Evolutionary conservation across 169 alveolate species (phyloP), one percentile per base, ranked within the genome.

Genomic region (Plasmodium fragile): DNA sequence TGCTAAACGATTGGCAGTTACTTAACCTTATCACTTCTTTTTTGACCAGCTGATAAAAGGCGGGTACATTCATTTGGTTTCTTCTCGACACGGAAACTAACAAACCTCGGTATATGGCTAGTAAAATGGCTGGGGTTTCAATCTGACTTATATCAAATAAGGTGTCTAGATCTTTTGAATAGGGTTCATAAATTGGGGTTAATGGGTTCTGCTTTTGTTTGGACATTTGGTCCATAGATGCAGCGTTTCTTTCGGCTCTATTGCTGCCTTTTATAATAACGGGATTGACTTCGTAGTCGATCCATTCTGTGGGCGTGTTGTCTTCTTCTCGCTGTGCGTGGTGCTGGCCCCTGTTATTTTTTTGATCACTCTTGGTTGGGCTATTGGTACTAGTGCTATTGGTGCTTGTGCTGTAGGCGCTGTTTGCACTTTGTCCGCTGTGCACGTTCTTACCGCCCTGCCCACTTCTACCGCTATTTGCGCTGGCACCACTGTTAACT

Each of bases 211-310:
- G 87, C 13, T 91, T 91, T 6, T 91, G 75, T 91, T 79, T 91
- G n/a, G 83, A 16, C 59, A 91, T 22, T 43, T 65, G 69, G 18
- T 91, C 55, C 91, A 91, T 81, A 43, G 84, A 70, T 79, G 75
- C 10, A 45, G 73, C 32, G 28, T 36, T 4, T 1, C 41, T 85
- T 72, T 41, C 65, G 18, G 49, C 41, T 34, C 6, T 85, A 8
- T 91, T 41, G 25, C 73, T 89, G 18, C 82, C 94, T 5, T 70
- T 79, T 36, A 41, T 75, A 13, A 91, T 30, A 43, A 73, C 65
- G 18, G 94, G 94, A 39, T 91, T 91, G 32, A 91, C 41, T 91
- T 91, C 94, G 72, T 80, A 91, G 55, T 91, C 94, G n/a, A 91
- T 91, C 28, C 53, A 52, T 28, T 53, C 18, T 1, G 43, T n/a